Base-by-base conservation (phyloP, 2,329 filamentous ascomycete genomes). In the Drechslerella dactyloides region DNA sequence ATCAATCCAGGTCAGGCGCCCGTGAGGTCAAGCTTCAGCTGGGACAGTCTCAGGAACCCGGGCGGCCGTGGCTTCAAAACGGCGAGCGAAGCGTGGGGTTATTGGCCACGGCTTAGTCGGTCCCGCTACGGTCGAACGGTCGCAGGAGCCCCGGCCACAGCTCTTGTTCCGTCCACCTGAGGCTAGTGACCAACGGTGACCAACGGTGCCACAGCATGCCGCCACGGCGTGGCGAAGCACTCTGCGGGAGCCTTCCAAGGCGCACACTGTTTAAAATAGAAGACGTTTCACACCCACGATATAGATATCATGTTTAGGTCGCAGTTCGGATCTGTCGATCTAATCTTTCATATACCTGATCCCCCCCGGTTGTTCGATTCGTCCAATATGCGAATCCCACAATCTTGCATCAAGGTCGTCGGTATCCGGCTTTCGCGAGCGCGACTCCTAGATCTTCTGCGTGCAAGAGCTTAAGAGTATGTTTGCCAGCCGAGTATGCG, bases 301-400 rank as follows among this genome's bases (percentile, higher is more conserved):
- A n/a, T n/a, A n/a, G n/a, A n/a, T n/a, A n/a, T n/a, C n/a, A n/a
- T 65, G 55, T 33, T 27, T 17, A 23, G n/a, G 44, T 72, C 68
- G 68, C 68, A 64, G 50, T 72, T 72, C 68, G 68, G 68, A 72
- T 72, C 68, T 72, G 24, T 53, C 37, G 4, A 58, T 69, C 65
- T 62, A 69, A 63, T 63, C 57, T 44, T 4, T 53, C 15, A 42
- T 46, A 35, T 61, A 15, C 44, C 44, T 19, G 17, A 19, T 11
- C 17, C 2, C 6, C 17, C 11, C 19, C 44, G 5, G 6, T 11
- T 21, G 11, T 19, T 48, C 37, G 37, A 42, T 15, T 17, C n/a
- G 4, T 42, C n/a, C 4, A 15, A 13, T 44, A 17, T 17, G 40
- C 5, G 40, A 5, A 15, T 44, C 40, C 40, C 15, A 17, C 4